A percentile compares a stretch with the other conserved stretches of the same genome.
These are phyloP conservation scores for Daedaleopsis sinensis DNA, from an alignment of 768 basidiomycete species.

Conservation along the genomic window DNA sequence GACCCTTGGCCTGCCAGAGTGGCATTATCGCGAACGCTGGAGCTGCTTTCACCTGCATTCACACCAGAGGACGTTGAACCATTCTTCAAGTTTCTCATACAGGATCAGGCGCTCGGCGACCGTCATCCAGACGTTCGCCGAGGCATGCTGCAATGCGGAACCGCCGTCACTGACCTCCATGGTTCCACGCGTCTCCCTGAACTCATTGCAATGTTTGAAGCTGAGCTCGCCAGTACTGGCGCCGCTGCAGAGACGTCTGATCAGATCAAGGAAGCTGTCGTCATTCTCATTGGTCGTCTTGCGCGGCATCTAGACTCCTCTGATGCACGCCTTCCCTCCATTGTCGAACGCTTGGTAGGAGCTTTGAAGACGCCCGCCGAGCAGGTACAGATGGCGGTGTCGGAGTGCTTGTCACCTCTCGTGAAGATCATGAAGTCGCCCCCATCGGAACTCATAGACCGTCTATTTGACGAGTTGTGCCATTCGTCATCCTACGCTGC, in stretches of 20 bases:
- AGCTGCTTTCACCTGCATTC: slow-evolving; percentile 67
- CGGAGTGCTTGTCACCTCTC: slow-evolving; percentile 91
- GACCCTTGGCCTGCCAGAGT: slow-evolving; percentile 90
- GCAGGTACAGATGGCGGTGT: slow-evolving; percentile 94
- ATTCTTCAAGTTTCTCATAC: slow-evolving; percentile 86
- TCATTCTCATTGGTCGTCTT: slow-evolving; percentile 91
- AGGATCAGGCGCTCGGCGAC: slow-evolving; percentile 89
- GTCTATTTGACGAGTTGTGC: slow-evolving; percentile 76
- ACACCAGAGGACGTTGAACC: slow-evolving; percentile 58
- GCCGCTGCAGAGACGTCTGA: slow-evolving; percentile 76
- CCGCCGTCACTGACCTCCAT: slow-evolving; percentile 78
- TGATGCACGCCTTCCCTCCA: slow-evolving; percentile 76
- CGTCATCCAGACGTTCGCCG: slow-evolving; percentile 77
- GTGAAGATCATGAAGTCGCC: slow-evolving; percentile 68
- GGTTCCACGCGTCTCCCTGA: slow-evolving; percentile 71
- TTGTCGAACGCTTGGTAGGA: slow-evolving; percentile 85
- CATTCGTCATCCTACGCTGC: slow-evolving; percentile 85
- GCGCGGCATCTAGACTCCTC: slow-evolving; percentile 83
- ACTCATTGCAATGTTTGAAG: slow-evolving; percentile 84
- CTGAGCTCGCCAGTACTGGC: slow-evolving; percentile 53
- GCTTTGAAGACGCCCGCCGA: slow-evolving; percentile 94
- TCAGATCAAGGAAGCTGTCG: slow-evolving; percentile 91
- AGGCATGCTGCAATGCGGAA: slow-evolving; percentile 87
- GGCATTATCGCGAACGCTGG: slow-evolving; percentile 71
- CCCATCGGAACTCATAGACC: slow-evolving; percentile 68